phyloP scores from a whole-genome alignment of 495 filamentous ascomycete genomes.

The Xylaria bambusicola region DNA sequence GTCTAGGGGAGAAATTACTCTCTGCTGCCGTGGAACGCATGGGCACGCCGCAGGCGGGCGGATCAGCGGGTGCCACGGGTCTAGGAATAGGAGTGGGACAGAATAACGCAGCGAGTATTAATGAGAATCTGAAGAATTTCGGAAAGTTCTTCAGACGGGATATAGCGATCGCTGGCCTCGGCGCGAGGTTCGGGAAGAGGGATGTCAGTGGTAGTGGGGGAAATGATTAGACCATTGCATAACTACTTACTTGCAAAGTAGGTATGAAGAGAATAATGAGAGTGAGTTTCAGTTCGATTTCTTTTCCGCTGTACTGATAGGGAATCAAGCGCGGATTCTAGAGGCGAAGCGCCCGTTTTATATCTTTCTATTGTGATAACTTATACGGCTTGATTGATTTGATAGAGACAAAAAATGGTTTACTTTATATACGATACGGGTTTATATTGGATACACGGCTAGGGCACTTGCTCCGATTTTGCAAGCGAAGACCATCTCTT shows the following conservation, averaged over 20 bases:
- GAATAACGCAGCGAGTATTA: conserved; percentile 64
- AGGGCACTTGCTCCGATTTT: too few relatives aligned
- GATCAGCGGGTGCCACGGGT: background rate
- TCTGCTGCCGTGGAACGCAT: conserved; percentile 89
- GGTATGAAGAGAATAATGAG: too few relatives aligned
- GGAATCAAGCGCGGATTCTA: too few relatives aligned
- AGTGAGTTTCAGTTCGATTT: too few relatives aligned
- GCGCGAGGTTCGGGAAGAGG: conserved; percentile 65
- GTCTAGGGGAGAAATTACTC: conserved; percentile 70
- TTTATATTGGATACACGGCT: conserved; percentile 30
- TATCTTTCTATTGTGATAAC: too few relatives aligned
- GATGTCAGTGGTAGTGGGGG: conserved; percentile 31
- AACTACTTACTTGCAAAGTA: too few relatives aligned
- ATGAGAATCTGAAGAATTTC: conserved; percentile 91
- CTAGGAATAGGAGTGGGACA: conserved; percentile 10
- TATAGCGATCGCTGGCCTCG: conserved; percentile 79
- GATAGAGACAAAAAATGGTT: conserved; percentile 6
- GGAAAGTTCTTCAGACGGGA: conserved; percentile 95
- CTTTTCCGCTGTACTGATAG: too few relatives aligned
- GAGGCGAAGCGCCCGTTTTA: too few relatives aligned
- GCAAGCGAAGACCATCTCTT: background rate
- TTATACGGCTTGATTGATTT: background rate
- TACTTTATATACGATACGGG: conserved; percentile 27
- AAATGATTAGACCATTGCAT: too few relatives aligned
- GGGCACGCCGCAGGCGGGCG: conserved; percentile 67